Evolutionary conservation across 2,329 filamentous ascomycete species (phyloP).

Genomic region (Periconia digitata): DNA sequence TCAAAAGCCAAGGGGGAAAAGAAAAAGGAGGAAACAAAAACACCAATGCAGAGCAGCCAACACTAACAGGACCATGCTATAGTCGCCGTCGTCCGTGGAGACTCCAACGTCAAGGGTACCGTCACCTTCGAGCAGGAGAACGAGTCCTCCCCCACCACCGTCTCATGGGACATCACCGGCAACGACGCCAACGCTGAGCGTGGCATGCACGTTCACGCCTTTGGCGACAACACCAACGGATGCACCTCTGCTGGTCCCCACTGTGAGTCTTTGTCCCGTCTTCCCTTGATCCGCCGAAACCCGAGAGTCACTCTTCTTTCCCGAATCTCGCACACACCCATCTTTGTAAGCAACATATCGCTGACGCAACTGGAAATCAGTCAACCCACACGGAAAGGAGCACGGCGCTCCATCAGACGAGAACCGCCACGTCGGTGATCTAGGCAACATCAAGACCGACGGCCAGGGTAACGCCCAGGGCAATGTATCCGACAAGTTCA

Average conservation of each 20-base stretch:
- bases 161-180: conserved; percentile 90
- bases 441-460: conserved; percentile 97
- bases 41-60: not conserved
- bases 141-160: conserved; percentile 79
- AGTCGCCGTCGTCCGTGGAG: conserved; percentile 98
- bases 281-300: not conserved
- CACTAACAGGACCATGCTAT: conserved; percentile 12
- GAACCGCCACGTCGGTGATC: conserved; percentile 91
- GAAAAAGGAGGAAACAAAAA: too few relatives aligned
- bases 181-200: conserved; percentile 94
- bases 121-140: conserved; percentile 91
- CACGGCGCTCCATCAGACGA: conserved; percentile 86
- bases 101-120: conserved; percentile 92
- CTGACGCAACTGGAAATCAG: conserved; percentile 50
- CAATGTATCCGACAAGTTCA: conserved; percentile 72
- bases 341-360: not conserved
- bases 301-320: not conserved
- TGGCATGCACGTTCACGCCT: conserved; percentile 98
- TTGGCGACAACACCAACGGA: conserved; percentile 99
- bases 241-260: conserved; percentile 98
- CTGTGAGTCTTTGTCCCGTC: conserved; percentile 62
- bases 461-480: conserved; percentile 87
- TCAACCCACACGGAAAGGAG: conserved; percentile 92
- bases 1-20: too few relatives aligned
- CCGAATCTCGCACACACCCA: not conserved